Conservation (phyloP, 257 asterid species). For the Perilla frutescens region DNA sequence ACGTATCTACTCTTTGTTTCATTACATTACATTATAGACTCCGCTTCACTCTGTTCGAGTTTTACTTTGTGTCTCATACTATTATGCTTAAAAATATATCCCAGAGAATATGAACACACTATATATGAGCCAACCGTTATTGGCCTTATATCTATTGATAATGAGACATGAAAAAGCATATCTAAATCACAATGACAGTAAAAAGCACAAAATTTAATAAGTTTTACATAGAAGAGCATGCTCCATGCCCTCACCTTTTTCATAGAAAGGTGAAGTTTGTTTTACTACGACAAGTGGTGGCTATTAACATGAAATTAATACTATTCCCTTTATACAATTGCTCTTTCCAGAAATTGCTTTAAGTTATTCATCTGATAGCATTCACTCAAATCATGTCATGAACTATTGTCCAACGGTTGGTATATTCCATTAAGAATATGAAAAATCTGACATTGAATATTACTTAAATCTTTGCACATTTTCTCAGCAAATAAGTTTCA, state of each 20-base stretch:
- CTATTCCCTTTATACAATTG: background rate
- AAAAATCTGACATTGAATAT: slow-evolving; percentile 13
- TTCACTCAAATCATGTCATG: slow-evolving; percentile 17
- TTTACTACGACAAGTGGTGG: slow-evolving; percentile 21
- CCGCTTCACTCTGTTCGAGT: slow-evolving; percentile 5
- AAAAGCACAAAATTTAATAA: background rate
- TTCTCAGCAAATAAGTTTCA: slow-evolving; percentile 15
- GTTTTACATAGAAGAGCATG: slow-evolving; percentile 11
- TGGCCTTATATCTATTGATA: background rate
- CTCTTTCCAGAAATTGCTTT: slow-evolving; percentile 10
- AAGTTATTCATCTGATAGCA: slow-evolving; percentile 3
- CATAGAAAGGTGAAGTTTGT: slow-evolving; percentile 9
- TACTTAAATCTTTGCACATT: slow-evolving; percentile 4
- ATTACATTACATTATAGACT: slow-evolving; percentile 1
- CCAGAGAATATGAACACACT: slow-evolving; percentile 9
- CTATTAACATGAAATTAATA: slow-evolving; percentile 11
- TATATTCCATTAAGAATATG: slow-evolving; percentile 2
- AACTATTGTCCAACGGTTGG: background rate
- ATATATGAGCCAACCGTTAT: background rate
- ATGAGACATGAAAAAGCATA: slow-evolving; percentile 18
- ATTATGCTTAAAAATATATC: slow-evolving; percentile 19
- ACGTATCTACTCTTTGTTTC: background rate
- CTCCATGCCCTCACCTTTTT: slow-evolving; percentile 12
- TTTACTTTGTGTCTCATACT: slow-evolving; percentile 14
- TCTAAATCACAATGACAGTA: slow-evolving; percentile 1